A percentile compares a stretch with the other conserved stretches of the same genome.
Conservation (phyloP, 805 yeast species). For the Sugiyamaella valdiviana region DNA sequence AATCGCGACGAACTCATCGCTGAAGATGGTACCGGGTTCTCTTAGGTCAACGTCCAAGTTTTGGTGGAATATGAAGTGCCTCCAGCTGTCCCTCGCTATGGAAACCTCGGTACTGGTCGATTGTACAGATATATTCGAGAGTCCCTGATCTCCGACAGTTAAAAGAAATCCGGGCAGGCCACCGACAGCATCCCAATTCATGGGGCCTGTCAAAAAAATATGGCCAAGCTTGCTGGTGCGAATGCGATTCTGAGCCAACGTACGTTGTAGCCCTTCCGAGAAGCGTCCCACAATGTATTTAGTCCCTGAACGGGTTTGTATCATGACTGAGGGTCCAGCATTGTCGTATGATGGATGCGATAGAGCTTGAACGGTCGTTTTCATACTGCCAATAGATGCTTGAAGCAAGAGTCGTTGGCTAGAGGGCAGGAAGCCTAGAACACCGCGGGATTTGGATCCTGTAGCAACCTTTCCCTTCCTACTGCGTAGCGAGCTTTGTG, state of each 20-base stretch:
- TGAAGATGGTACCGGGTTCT: constrained; percentile 22
- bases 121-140: constrained; percentile 13
- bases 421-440: no score
- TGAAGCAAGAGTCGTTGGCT: background rate
- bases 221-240: constrained; percentile 53
- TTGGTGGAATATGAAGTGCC: constrained; percentile 76
- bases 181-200: constrained; percentile 71
- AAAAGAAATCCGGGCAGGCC: constrained; percentile 88
- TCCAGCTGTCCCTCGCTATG: constrained; percentile 54
- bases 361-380: constrained; percentile 26
- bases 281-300: constrained; percentile 69
- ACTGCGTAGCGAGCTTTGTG: no score
- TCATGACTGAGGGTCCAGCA: constrained; percentile 42
- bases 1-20: constrained; percentile 28
- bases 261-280: constrained; percentile 83
- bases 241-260: constrained; percentile 54
- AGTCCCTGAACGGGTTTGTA: constrained; percentile 44
- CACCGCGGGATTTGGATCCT: no score
- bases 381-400: constrained; percentile 19
- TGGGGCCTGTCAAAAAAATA: constrained; percentile 71
- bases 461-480: no score
- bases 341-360: constrained; percentile 45
- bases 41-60: constrained; percentile 48
- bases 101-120: background rate
- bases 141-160: constrained; percentile 73